These are phyloP conservation scores for Microcyclospora pomicola DNA, from an alignment of 2,329 filamentous ascomycete species.

Conservation along the genomic window DNA sequence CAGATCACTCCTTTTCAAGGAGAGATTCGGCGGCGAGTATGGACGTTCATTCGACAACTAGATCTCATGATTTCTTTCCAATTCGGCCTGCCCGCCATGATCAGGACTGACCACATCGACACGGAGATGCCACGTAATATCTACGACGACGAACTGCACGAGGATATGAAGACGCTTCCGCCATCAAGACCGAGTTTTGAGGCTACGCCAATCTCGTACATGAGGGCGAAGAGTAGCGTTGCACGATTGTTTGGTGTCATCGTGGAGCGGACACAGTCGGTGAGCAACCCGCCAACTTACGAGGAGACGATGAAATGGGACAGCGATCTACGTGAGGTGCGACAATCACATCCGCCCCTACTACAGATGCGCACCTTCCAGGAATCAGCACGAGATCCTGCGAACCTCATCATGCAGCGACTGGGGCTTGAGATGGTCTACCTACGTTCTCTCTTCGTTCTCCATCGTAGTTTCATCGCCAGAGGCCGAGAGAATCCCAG, in stretches of 20 bases:
- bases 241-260: slow-evolving; percentile 58
- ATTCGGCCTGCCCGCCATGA: slow-evolving; percentile 47
- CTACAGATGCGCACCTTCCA: slow-evolving; percentile 63
- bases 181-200: slow-evolving; percentile 53
- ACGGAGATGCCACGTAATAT: slow-evolving; percentile 63
- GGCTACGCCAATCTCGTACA: slow-evolving; percentile 63
- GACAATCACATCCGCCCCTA: slow-evolving; percentile 61
- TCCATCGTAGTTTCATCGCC: slow-evolving; percentile 79
- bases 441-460: slow-evolving; percentile 74
- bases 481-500: slow-evolving; percentile 63
- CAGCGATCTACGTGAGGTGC: slow-evolving; percentile 40
- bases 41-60: slow-evolving; percentile 56
- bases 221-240: slow-evolving; percentile 60
- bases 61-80: slow-evolving; percentile 70
- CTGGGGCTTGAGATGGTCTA: slow-evolving; percentile 76
- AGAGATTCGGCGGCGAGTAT: slow-evolving; percentile 53
- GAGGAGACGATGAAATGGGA: slow-evolving; percentile 50
- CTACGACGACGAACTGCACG: slow-evolving; percentile 66
- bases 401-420: slow-evolving; percentile 59
- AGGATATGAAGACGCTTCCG: slow-evolving; percentile 53
- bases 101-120: slow-evolving; percentile 61
- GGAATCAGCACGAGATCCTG: slow-evolving; percentile 56
- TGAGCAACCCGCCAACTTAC: slow-evolving; percentile 44
- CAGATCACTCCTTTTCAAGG: slow-evolving; percentile 59
- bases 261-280: slow-evolving; percentile 50